Base-by-base conservation (phyloP, 345 rosid species). In the Bruguiera gymnorhiza region DNA sequence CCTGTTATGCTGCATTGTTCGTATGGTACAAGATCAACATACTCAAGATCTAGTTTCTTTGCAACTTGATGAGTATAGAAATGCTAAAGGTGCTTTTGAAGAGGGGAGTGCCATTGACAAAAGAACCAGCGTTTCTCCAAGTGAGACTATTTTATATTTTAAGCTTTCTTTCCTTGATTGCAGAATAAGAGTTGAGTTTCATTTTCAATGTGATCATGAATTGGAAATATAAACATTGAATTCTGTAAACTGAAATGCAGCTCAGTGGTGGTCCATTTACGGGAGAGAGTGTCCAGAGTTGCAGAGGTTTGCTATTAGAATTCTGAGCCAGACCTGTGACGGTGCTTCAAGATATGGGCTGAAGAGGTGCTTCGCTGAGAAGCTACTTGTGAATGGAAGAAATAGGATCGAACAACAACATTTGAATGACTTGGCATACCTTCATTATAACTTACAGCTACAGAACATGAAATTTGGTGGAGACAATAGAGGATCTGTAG, bases 271-370 rank as follows among this genome's bases (percentile, higher is more conserved):
- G 92, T 73, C 56, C 36, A 57, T 23, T 24, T 84, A 83, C 60
- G 89, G 87, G 61, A 75, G 54, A 55, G 52, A 85, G 29, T 65
- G 63, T 37, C 87, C 88, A 0, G 87, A 87, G 76, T 80, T 87
- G 75, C 87, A 85, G 71, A 78, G 71, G 48, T 81, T 85, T 55
- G 83, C 91, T 10, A 67, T 78, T 5, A 79, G 83, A 62, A 62
- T 87, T 18, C 62, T 85, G 64, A 81, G 88, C 59, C 87, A 89
- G 74, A 85, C 91, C 8, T 84, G 85, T 52, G 87, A 80, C 46
- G 89, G 87, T 36, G 82, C 83, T 56, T 77, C 78, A 27, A 84
- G 69, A 71, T 87, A 79, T 52, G 81, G 80, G 56, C 81, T 89
- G 52, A 72, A 84, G 61, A 75, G 85, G 72, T 61, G 69, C n/a